Evolutionary conservation across 768 basidiomycete species (phyloP), one percentile per base, ranked within the genome.

Genomic region (Pulveroboletus ravenelii): DNA sequence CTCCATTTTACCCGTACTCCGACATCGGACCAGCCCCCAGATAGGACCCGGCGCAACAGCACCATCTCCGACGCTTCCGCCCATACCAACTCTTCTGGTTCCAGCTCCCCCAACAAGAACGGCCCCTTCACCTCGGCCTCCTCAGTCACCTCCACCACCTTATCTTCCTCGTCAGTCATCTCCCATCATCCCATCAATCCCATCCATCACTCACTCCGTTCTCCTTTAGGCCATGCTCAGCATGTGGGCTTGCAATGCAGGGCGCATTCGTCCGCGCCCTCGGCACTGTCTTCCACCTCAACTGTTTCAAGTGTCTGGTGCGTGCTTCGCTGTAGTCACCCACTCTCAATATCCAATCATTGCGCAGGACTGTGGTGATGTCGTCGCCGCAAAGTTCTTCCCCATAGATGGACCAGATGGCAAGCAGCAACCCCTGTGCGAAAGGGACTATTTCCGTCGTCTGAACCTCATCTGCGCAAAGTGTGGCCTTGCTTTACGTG

Each of bases 351-450:
- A 30, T 38, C 53, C 48, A 53, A 54, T 54, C 46, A 32, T 54
- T 13, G 43, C 17, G 20, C 64, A 97, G 95, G 96, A 99, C 66
- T 99, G 96, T 63, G 87, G 90, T 59, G 85, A 88, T 62, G 89
- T 97, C 41, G 96, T 99, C 38, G 96, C 96, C 27, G 89, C 89
- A 53, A 99, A 98, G 69, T 99, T 99, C 75, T 99, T 99, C 70
- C 95, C 96, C 17, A 90, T 98, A 61, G 95, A 98, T 63, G 91
- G 92, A 1, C 77, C 83, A 41, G 92, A 93, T 62, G 84, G 87
- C 54, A 87, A 81, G 66, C 93, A 92, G 61, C 84, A 87, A 54
- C 95, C 96, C 27, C 79, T 99, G n/a, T 99, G 96, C 70, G 96
- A 99, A 75, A 80, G 90, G 54, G 96, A 99, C 68, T 99, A 97